Evolutionary conservation across 129 eudicot genomes (phyloP), one percentile per base, ranked within the genome.

Genomic region (Solidago caesia): DNA sequence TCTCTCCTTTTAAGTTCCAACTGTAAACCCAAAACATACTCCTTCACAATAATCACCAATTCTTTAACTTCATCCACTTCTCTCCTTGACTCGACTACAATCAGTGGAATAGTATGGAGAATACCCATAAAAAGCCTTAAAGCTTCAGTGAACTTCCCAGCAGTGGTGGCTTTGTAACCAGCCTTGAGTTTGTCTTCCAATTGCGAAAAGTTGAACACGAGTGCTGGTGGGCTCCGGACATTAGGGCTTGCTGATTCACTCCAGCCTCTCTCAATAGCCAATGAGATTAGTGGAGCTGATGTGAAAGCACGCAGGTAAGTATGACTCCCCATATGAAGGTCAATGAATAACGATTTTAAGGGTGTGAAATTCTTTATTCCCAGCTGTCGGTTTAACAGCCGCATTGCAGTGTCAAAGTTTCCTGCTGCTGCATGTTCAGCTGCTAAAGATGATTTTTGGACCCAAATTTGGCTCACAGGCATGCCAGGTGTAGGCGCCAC

Each of bases 51-150:
- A 10, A 75, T 55, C 45, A 87, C 67, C 71, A 87, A 39, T 55
- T 87, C 91, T 72, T 87, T 87, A 4, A 87, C 91, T 79, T 87
- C 91, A 73, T 87, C 88, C 21, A 87, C 91, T 66, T 87, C 91
- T 56, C 91, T 67, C 45, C 88, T 65, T n/a, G 88, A 71, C 47
- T 87, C 91, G 3, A 87, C 91, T 51, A 87, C 91, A 43, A 87
- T 76, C 25, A 87, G 68, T 1, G 91, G 91, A 51, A 84, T 79
- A 4, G 91, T 87, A 47, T 84, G 83, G 47, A 87, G 91, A 60
- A 87, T 84, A 12, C 78, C 33, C 53, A 59, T 46, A 43, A 87
- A 84, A 64, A 84, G 63, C 15, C 82, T 64, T 25, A 87, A 77
- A 1, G 91, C 91, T 64, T 87, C 91, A 0, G 84, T 57, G 49